Evolutionary conservation across 306 rosid species (phyloP).

Genomic region (Quercus dentata): DNA sequence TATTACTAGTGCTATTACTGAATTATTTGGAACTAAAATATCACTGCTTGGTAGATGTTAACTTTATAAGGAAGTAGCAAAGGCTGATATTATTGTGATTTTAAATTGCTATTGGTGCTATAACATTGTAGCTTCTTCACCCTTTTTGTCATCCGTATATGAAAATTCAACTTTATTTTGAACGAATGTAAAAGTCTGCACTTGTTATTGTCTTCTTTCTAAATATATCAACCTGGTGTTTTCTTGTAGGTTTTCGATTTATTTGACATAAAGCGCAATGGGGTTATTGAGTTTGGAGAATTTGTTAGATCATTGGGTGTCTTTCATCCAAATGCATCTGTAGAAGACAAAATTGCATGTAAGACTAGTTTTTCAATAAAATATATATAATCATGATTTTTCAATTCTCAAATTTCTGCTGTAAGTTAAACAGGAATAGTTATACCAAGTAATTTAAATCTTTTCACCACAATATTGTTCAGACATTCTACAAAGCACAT

Average conservation of each 20-base stretch:
- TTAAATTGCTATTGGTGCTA: neutral
- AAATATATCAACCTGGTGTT: constrained; percentile 3
- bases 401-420: neutral
- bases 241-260: constrained; percentile 65
- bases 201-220: neutral
- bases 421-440: neutral
- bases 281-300: constrained; percentile 84
- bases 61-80: neutral
- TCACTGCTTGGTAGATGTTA: neutral
- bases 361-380: constrained; percentile 22
- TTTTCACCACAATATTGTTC: neutral
- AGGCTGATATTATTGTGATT: neutral
- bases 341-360: constrained; percentile 73
- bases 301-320: constrained; percentile 78
- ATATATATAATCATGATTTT: neutral
- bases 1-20: neutral
- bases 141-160: neutral
- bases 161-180: neutral
- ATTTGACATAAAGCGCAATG: constrained; percentile 76
- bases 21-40: neutral
- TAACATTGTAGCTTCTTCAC: neutral
- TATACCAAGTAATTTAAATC: neutral
- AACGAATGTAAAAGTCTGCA: neutral
- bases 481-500: neutral
- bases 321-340: constrained; percentile 73